These are phyloP conservation scores for Sequoiadendron giganteum DNA, from an alignment of 75 land plant genomes.

Conservation along the genomic window DNA sequence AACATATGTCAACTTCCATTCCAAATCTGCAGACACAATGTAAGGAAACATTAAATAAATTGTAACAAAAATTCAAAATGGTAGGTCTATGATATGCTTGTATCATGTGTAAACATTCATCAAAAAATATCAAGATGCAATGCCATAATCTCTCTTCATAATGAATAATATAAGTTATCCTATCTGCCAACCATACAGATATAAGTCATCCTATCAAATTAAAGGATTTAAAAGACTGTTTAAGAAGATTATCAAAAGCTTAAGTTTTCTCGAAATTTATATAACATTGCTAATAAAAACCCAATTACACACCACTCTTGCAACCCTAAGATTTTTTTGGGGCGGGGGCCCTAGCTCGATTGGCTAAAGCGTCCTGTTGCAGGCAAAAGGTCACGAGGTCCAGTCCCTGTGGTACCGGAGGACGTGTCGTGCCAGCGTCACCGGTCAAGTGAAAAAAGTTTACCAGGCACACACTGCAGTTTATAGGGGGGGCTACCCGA, in stretches of 20 bases:
- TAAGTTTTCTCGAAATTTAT: not conserved
- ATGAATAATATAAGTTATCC: not conserved
- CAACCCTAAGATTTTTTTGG: not conserved
- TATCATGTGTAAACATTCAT: not conserved
- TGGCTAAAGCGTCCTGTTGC: too few relatives aligned
- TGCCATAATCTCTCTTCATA: not conserved
- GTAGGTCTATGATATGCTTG: not conserved
- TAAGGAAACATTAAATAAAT: not conserved
- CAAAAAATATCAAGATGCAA: not conserved
- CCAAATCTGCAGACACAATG: conserved; percentile 66
- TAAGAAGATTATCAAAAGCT: not conserved
- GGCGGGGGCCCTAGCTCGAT: too few relatives aligned
- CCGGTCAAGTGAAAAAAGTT: too few relatives aligned
- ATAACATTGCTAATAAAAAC: not conserved
- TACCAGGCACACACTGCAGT: too few relatives aligned
- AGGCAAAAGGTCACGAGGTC: too few relatives aligned
- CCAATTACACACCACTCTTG: not conserved
- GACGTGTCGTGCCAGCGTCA: too few relatives aligned
- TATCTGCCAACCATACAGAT: not conserved
- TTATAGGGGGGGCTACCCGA: too few relatives aligned
- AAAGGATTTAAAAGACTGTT: not conserved
- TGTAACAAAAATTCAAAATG: not conserved
- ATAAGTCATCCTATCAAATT: not conserved
- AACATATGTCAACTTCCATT: conserved; percentile 96
- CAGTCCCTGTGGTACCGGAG: too few relatives aligned